Percentiles rank a stretch among this genome's conserved stretches.
These are phyloP conservation scores for Sclerotinia borealis DNA, from an alignment of 2,329 filamentous ascomycete genomes.

Conservation along the genomic window DNA sequence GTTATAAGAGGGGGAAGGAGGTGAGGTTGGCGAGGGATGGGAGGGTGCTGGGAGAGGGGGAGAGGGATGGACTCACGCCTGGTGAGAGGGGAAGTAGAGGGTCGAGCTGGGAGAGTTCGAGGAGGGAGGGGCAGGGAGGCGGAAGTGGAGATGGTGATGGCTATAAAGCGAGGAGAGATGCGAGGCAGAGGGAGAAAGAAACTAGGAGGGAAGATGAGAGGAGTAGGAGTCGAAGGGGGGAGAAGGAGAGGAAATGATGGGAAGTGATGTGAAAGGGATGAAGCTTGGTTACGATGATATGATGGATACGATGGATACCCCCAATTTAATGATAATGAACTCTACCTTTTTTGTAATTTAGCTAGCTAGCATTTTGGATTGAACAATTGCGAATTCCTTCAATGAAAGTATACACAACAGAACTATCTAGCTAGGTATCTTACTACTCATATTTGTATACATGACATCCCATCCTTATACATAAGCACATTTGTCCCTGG, in stretches of 20 bases:
- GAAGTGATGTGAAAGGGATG: neutral
- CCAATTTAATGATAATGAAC: neutral
- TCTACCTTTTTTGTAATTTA: neutral
- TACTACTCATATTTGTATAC: neutral
- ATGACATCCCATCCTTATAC: too few species aligned
- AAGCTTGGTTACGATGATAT: neutral
- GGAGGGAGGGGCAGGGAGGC: neutral
- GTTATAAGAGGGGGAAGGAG: slow-evolving; percentile 89
- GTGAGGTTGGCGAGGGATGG: slow-evolving; percentile 51
- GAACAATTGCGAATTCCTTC: too few species aligned
- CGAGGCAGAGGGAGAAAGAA: slow-evolving; percentile 7
- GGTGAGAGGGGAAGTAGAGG: slow-evolving; percentile 13
- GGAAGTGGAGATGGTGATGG: neutral
- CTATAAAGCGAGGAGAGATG: slow-evolving; percentile 12
- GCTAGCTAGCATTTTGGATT: neutral
- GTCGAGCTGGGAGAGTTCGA: neutral
- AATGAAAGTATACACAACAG: too few species aligned
- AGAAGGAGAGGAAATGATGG: neutral
- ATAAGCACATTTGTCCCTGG: neutral
- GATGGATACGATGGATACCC: neutral
- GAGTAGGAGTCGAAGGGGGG: neutral
- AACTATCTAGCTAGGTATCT: too few species aligned
- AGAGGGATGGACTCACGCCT: slow-evolving; percentile 13
- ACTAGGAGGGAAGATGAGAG: slow-evolving; percentile 1
- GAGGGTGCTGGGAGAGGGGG: neutral